Base-by-base conservation (phyloP, 176 grass and related monocot species). In the Triticum monococcum region DNA sequence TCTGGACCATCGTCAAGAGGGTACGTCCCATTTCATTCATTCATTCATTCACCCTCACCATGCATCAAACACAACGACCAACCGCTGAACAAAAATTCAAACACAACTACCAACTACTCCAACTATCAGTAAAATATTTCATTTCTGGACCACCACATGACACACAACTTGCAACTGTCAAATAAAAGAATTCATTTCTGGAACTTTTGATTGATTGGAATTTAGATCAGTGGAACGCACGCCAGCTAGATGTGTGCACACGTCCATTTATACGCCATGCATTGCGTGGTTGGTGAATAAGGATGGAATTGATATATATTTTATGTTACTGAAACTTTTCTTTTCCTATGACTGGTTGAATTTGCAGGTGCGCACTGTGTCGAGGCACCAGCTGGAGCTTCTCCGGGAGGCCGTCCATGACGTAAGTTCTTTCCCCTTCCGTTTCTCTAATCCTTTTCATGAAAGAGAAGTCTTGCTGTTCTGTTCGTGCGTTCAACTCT, bases 381-480 rank as follows among this genome's bases (percentile, higher is more conserved):
- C 95, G 0, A 84, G 35, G 62, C 5, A 90, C 35, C 95, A 97
- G 81, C 54, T 97, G 36, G 23, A 81, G 24, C 80, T 93, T 81
- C 89, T 97, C 17, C 81, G 87, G 87, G 82, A 86, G 40, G 95
- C 95, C 45, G 92, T 95, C 7, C 77, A 94, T 10, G 90, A 97
- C 75, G 92, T 95, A 41, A 94, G 92, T 84, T 33, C 26, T 22
- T 18, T 6, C 20, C 3, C 3, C 41, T 20, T 56, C 17, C 0
- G 54, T 66, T 48, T 50, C n/a, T 20, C 36, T 9, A 28, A 70
- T 25, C 24, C 4, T 30, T 48, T 74, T 75, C 41, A 48, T 17
- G 0, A 48, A 50, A 75, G 43, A 2, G 7, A 18, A 57, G 16
- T 57, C 52, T 20, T 54, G 14, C 16, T 56, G 5, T 56, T 56